Percentiles rank a stretch among this genome's conserved stretches.
Evolutionary conservation across 2,329 filamentous ascomycete genomes (phyloP).

Genomic region (Pleoardoris graminearum): DNA sequence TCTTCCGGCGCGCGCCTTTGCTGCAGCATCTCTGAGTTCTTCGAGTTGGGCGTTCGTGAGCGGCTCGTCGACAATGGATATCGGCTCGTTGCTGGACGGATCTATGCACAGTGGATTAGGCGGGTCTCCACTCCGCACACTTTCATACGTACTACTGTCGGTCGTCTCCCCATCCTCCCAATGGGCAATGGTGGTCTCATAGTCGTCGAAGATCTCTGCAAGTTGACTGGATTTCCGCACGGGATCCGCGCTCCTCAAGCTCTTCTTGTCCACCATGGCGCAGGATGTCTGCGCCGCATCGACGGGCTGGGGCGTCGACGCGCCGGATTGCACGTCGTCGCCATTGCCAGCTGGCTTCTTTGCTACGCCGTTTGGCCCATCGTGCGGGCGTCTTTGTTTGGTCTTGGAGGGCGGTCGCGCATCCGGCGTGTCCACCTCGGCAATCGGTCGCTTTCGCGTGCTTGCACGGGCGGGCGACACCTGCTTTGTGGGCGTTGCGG

Average conservation of each 20-base stretch:
- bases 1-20: slow-evolving; percentile 23
- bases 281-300: slow-evolving; percentile 28
- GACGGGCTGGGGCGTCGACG: slow-evolving; percentile 37
- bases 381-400: slow-evolving; percentile 49
- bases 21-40: slow-evolving; percentile 28
- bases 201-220: slow-evolving; percentile 87
- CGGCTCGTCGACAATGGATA: slow-evolving; percentile 69
- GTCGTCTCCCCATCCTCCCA: slow-evolving; percentile 77
- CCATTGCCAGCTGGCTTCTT: slow-evolving; percentile 37
- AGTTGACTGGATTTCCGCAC: slow-evolving; percentile 85
- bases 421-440: slow-evolving; percentile 30
- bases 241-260: slow-evolving; percentile 81
- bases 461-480: slow-evolving; percentile 24
- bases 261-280: slow-evolving; percentile 62
- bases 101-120: slow-evolving; percentile 55
- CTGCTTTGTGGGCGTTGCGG: slow-evolving; percentile 16
- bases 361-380: slow-evolving; percentile 48
- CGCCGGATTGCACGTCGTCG: slow-evolving; percentile 39
- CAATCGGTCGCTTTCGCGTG: slow-evolving; percentile 38
- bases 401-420: slow-evolving; percentile 48
- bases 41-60: slow-evolving; percentile 30
- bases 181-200: slow-evolving; percentile 78
- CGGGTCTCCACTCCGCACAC: slow-evolving; percentile 20
- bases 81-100: slow-evolving; percentile 69
- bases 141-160: slow-evolving; percentile 59